Evolutionary conservation across 2,329 filamentous ascomycete genomes (phyloP).

Genomic region (Penicillium sp.): DNA sequence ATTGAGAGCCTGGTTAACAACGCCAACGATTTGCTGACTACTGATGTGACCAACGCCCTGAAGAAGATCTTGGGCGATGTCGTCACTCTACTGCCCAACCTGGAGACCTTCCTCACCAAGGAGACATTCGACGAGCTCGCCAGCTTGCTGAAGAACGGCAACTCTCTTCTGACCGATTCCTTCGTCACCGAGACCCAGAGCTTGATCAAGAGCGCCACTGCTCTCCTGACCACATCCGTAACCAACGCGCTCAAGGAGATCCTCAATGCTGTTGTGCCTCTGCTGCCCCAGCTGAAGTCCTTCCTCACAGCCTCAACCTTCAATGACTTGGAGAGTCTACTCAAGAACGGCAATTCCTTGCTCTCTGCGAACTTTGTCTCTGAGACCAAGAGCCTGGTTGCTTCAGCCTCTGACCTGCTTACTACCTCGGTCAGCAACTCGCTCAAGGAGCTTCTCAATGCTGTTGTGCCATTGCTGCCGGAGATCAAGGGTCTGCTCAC

Average conservation of each 20-base stretch:
- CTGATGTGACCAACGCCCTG: conserved; percentile 17
- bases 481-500: conserved; percentile 21
- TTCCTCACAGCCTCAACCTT: conserved; percentile 17
- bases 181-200: conserved; percentile 22
- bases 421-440: conserved; percentile 19
- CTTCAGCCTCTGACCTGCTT: conserved; percentile 19
- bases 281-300: conserved; percentile 21
- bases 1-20: conserved; percentile 27
- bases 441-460: conserved; percentile 19
- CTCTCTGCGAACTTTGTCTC: conserved; percentile 21
- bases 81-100: conserved; percentile 17
- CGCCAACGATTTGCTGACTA: conserved; percentile 27
- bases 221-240: conserved; percentile 19
- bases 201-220: conserved; percentile 18
- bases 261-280: conserved; percentile 14
- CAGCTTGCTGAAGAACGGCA: conserved; percentile 19
- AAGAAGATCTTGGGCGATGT: conserved; percentile 16
- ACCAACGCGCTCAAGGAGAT: conserved; percentile 20
- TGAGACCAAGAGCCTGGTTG: conserved; percentile 19
- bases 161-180: conserved; percentile 19
- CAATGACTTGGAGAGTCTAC: conserved; percentile 8
- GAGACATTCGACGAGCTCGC: conserved; percentile 8
- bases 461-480: conserved; percentile 17
- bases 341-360: conserved; percentile 15
- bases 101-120: conserved; percentile 21